phyloP scores from a whole-genome alignment of 2,329 filamentous ascomycete species.

The Pseudocercospora fijiensis region DNA sequence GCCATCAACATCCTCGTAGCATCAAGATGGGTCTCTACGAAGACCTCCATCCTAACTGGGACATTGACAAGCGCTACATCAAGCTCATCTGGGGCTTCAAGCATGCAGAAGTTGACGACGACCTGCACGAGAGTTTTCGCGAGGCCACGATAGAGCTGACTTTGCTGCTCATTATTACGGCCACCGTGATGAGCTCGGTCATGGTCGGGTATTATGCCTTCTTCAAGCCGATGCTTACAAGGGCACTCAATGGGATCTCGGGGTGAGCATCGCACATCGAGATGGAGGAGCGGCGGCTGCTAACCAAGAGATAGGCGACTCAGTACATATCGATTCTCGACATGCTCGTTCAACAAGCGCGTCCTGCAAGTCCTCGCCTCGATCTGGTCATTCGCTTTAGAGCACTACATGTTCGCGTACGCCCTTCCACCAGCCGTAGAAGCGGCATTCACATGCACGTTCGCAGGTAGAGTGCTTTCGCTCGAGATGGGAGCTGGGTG shows the following conservation, averaged over 20 bases:
- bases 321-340: not conserved
- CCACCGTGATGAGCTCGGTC: not conserved
- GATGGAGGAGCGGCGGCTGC: not conserved
- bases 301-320: not conserved
- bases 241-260: not conserved
- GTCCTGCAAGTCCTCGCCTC: not conserved
- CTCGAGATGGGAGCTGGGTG: not conserved
- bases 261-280: not conserved
- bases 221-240: not conserved
- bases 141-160: not conserved
- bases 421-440: not conserved
- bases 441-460: not conserved
- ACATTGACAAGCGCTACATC: not conserved
- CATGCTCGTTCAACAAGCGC: not conserved
- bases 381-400: not conserved
- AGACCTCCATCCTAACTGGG: not conserved
- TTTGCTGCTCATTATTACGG: not conserved
- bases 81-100: not conserved
- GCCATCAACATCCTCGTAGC: too few relatives aligned
- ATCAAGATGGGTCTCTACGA: conserved; percentile 19
- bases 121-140: not conserved
- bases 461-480: not conserved
- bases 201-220: not conserved
- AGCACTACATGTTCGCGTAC: not conserved
- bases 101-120: not conserved